Base-by-base conservation (phyloP, 305 asterid genomes). In the Fraxinus floribunda region DNA sequence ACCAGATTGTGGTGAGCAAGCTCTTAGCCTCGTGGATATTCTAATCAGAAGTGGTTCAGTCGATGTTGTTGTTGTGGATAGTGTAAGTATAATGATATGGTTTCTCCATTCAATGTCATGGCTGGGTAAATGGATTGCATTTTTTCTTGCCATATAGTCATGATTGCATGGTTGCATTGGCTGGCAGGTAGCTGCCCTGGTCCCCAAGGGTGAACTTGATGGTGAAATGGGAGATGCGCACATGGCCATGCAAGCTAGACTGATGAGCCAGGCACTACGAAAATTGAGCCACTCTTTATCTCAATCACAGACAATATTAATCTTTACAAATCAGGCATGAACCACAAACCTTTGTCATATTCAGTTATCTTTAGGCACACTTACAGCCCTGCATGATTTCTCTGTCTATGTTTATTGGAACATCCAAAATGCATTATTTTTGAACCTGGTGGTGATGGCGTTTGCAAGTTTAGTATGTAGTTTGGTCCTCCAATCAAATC, bases 161-260 rank as follows among this genome's bases (percentile, higher is more conserved):
- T 24, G 29, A 68, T 75, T 76, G 32, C 66, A 49, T 36, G 52
- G 41, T 62, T 80, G 18, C 75, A 68, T 85, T 85, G 46, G 83
- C 77, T 86, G 73, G 80, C 89, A 97, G 99, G 98, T 97, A 38
- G 99, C 99, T 86, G 99, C 98, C 82, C 92, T 94, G 82, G 94
- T 94, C 75, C 97, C 97, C 30, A 93, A 93, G 88, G 86, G 94
- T 84, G 99, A 97, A 88, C 97, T 94, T 83, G 99, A 97, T 87
- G 99, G 98, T 85, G 97, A 97, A 89, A 94, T 96, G 99, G 99
- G 98, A 41, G 99, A 97, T 81, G 98, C 97, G 2, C 99, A 94
- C 90, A 93, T 97, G 97, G 98, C 99, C 52, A 94, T 97, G 98
- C 99, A 94, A 90, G 98, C 98, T 84, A 94, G 97, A 79, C 94